Conservation (phyloP, 2,329 filamentous ascomycete species). For the Aspergillus niger region DNA sequence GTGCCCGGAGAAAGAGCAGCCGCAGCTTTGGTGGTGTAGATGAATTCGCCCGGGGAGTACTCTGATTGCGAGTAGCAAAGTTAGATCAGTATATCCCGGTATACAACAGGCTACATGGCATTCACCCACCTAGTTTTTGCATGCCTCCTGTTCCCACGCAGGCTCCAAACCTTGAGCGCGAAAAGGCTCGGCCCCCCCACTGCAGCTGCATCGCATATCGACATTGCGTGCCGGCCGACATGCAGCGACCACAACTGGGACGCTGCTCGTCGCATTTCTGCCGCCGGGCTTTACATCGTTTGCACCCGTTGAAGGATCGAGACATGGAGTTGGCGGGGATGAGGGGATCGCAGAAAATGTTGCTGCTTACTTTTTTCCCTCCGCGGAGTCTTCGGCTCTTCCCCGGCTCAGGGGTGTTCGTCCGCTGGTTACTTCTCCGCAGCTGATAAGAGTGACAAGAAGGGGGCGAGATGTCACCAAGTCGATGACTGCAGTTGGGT, state of each 20-base stretch:
- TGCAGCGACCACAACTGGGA: constrained; percentile 45
- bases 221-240: constrained; percentile 39
- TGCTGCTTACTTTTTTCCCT: constrained; percentile 12
- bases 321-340: constrained; percentile 33
- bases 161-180: constrained; percentile 41
- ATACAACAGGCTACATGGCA: neutral
- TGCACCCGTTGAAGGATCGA: constrained; percentile 48
- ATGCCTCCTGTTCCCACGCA: constrained; percentile 38
- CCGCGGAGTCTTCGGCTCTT: constrained; percentile 9
- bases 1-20: constrained; percentile 16
- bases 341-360: neutral
- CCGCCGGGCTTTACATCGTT: constrained; percentile 47
- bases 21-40: constrained; percentile 37
- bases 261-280: constrained; percentile 50
- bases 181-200: constrained; percentile 47
- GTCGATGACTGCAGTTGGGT: neutral
- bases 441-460: neutral
- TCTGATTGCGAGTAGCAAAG: constrained; percentile 23
- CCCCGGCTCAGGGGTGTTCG: constrained; percentile 5
- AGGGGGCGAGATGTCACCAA: neutral
- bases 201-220: constrained; percentile 46
- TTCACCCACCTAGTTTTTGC: constrained; percentile 37
- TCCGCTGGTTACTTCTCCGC: neutral
- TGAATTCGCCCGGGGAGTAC: constrained; percentile 44
- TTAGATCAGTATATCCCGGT: neutral